Conservation (phyloP, 164 flowering plant species). For the Aristolochia contorta region DNA sequence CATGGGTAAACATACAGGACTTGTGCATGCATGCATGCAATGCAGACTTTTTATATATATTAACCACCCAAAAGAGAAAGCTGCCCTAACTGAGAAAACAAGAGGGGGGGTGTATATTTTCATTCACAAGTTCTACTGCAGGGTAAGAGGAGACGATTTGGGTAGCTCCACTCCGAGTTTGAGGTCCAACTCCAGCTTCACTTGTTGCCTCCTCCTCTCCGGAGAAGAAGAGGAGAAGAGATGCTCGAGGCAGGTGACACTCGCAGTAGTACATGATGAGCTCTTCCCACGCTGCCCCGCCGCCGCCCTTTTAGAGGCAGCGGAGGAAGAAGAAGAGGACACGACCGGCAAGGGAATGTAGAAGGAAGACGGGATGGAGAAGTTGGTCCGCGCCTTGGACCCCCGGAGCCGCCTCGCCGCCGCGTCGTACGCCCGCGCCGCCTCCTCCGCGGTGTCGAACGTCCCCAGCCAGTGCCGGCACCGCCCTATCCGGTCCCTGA, state of each 20-base stretch:
- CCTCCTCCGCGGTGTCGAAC: conserved; percentile 88
- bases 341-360: conserved; percentile 21
- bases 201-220: conserved; percentile 3
- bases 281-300: conserved; percentile 14
- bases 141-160: too few species aligned
- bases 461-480: conserved; percentile 96
- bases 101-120: too few species aligned
- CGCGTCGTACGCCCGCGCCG: conserved; percentile 84
- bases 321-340: conserved; percentile 4
- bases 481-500: conserved; percentile 73
- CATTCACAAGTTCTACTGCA: too few species aligned
- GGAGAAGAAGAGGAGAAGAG: conserved; percentile 22
- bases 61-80: not conserved
- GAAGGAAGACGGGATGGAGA: conserved; percentile 32
- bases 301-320: conserved; percentile 5
- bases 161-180: conserved; percentile 21
- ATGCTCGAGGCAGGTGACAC: conserved; percentile 48
- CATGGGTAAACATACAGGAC: too few species aligned
- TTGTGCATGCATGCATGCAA: too few species aligned
- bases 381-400: conserved; percentile 75
- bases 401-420: conserved; percentile 82
- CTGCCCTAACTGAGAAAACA: too few species aligned
- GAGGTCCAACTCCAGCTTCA: conserved; percentile 34
- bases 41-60: too few species aligned
- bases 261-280: conserved; percentile 17